Percentiles rank a stretch among this genome's conserved stretches.
Conservation (phyloP, 2,329 filamentous ascomycete genomes). For the Macrophomina pseudophaseolina region DNA sequence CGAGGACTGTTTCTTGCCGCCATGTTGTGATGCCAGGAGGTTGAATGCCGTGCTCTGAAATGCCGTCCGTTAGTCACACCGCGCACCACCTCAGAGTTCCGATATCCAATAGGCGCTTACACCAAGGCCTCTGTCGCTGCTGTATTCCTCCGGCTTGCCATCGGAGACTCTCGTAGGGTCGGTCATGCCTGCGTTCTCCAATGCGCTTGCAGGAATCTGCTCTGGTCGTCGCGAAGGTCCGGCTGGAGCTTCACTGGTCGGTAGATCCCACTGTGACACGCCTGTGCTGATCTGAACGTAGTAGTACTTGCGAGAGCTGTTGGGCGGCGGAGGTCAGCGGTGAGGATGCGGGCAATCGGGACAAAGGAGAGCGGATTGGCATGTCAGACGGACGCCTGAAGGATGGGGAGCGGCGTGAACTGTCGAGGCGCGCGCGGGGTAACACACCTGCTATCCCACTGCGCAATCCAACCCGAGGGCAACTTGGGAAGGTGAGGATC, state of each 20-base stretch:
- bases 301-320: slow-evolving; percentile 48
- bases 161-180: slow-evolving; percentile 13
- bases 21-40: slow-evolving; percentile 23
- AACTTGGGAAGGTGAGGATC: slow-evolving; percentile 45
- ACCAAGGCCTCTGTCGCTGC: slow-evolving; percentile 26
- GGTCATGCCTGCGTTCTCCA: slow-evolving; percentile 11
- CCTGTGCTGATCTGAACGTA: slow-evolving; percentile 74
- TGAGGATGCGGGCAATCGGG: slow-evolving; percentile 35
- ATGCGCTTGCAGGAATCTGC: slow-evolving; percentile 19
- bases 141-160: slow-evolving; percentile 24
- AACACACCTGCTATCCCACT: slow-evolving; percentile 47
- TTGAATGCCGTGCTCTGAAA: slow-evolving; percentile 25
- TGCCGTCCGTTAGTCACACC: slow-evolving; percentile 3
- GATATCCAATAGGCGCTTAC: slow-evolving; percentile 17
- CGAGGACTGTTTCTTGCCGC: slow-evolving; percentile 23
- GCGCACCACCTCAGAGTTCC: background rate
- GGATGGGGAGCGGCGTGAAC: slow-evolving; percentile 15
- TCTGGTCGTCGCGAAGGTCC: slow-evolving; percentile 21
- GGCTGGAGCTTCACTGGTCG: slow-evolving; percentile 50
- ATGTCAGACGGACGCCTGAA: slow-evolving; percentile 16
- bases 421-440: slow-evolving; percentile 2
- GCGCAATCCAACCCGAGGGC: slow-evolving; percentile 47
- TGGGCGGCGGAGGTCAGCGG: slow-evolving; percentile 32
- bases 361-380: slow-evolving; percentile 31
- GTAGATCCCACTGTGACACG: slow-evolving; percentile 75